These are phyloP conservation scores for Adansonia digitata DNA, from an alignment of 345 rosid genomes.

Conservation along the genomic window DNA sequence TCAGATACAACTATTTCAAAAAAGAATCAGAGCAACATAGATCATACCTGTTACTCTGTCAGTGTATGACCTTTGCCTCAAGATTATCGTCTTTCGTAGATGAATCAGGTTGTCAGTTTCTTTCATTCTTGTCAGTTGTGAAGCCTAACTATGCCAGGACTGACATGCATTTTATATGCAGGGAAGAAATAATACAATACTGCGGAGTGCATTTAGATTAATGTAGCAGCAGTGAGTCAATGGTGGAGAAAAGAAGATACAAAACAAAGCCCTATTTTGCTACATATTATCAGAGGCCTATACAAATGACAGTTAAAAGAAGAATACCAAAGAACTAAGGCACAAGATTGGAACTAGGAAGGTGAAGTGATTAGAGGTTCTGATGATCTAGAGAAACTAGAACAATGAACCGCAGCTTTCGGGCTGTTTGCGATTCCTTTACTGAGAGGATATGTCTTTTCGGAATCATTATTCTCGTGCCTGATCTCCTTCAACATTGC, in stretches of 20 bases:
- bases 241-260: conserved; percentile 9
- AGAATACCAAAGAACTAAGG: conserved; percentile 14
- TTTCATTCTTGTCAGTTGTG: background rate
- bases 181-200: background rate
- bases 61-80: background rate
- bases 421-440: conserved; percentile 23
- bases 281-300: conserved; percentile 24
- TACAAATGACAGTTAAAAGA: conserved; percentile 29
- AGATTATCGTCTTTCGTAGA: background rate
- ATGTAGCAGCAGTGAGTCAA: conserved; percentile 14
- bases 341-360: conserved; percentile 20
- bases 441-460: conserved; percentile 33
- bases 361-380: conserved; percentile 54
- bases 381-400: conserved; percentile 63
- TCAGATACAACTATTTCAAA: too few species aligned
- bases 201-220: background rate
- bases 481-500: conserved; percentile 60
- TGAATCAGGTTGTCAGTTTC: background rate
- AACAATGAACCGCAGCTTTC: conserved; percentile 42
- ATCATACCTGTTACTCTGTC: too few species aligned
- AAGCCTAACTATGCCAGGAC: background rate
- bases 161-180: background rate
- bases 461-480: conserved; percentile 44
- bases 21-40: too few species aligned
- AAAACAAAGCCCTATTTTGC: conserved; percentile 2